Evolutionary conservation across 1,139 yeast species (phyloP), one percentile per base, ranked within the genome.

Genomic region (Pneumocystis murina): DNA sequence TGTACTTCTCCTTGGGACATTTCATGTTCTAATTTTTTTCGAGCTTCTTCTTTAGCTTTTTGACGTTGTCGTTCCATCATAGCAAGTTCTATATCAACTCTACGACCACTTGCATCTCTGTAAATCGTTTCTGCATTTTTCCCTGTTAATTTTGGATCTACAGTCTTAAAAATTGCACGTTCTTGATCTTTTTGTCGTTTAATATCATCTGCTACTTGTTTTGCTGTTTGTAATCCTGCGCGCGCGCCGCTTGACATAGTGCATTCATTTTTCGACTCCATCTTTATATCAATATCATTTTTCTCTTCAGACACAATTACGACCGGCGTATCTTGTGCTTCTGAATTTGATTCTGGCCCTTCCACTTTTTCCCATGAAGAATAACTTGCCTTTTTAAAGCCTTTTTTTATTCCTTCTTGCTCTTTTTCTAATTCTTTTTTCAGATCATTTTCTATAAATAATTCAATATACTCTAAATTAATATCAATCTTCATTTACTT

Each of bases 71-170:
- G 73, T 16, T 76, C 67, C n/a, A 66, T 66, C 38, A 65, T 68
- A 17, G 63, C 62, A 20, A 67, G 65, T 10, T 64, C 71, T 38
- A 81, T 72, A 66, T 82, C 79, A 1, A 84, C 75, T 58, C 76
- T 75, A 54, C 80, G 75, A 7, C 91, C 91, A 1, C 77, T 71
- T 3, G 78, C 75, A 70, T 86, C 89, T 76, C 92, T 77, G 70
- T 82, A 82, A 0, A 85, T 78, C 0, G 87, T 83, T 62, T 77
- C 76, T 17, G 71, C 70, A 43, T 67, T 66, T 35, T 61, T 64
- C 17, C 67, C 68, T 14, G 64, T 61, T 16, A 63, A 57, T 61
- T 63, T 57, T 40, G 66, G 35, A 39, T 63, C 63, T 54, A 62
- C 24, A 33, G 60, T 59, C 38, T 66, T 63, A 20, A 67, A 64